Evolutionary conservation across 1,284 basidiomycete species (phyloP), one percentile per base, ranked within the genome.

Genomic region (Cryptococcus wingfieldii): DNA sequence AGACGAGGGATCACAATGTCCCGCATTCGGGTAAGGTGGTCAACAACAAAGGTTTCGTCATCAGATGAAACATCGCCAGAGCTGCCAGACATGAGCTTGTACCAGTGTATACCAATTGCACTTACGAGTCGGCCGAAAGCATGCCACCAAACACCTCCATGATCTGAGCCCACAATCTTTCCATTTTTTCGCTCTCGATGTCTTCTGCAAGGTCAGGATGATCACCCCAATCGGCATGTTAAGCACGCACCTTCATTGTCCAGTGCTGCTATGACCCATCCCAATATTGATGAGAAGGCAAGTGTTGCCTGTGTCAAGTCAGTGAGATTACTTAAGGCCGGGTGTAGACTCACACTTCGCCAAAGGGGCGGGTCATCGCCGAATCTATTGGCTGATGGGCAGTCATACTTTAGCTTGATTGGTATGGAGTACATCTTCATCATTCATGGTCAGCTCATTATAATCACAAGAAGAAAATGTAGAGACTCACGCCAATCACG

Each of bases 341-440:
- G 37, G n/a, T 27, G 6, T 16, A 19, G 4, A 10, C 88, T 87
- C 3, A 90, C 91, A 0, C 89, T 92, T 76, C 91, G 92, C 93
- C 92, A 96, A 8, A 96, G 76, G 0, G 91, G 90, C n/a, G 74
- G 77, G 69, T 91, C 91, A 52, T 88, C 85, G 1, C 89, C 89
- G 67, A 85, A 89, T 70, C 87, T 91, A 44, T 86, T 91, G 1
- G 93, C 82, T 0, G 87, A 79, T 0, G 94, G 93, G 70, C 94
- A 96, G 46, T 93, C 90, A 65, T 97, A 96, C 75, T 94, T 95
- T 60, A 98, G 79, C 71, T 92, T 92, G 71, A 97, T 86, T 0
- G 94, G 92, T 37, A 95, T 86, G 2, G 88, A 84, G 65, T 89
- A 91, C 0, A 91, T 87, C 89, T 92, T 52, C 12, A 37, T 38